Percentiles rank a stretch among this genome's conserved stretches.
phyloP scores from a whole-genome alignment of 257 asterid genomes.

The Solanum sitiens region DNA sequence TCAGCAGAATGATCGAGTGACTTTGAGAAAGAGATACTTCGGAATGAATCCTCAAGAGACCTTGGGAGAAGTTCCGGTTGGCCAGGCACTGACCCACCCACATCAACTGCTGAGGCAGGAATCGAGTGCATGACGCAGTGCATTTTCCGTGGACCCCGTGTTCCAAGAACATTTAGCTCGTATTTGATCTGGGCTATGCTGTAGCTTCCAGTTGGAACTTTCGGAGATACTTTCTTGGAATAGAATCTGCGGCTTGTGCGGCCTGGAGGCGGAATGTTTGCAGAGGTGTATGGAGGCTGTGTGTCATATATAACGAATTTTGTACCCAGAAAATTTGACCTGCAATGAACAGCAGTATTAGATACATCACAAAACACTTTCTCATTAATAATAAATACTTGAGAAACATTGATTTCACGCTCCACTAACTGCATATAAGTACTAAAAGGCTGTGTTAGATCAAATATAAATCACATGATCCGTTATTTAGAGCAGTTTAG shows the following conservation, averaged over 20 bases:
- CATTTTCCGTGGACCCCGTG: conserved; percentile 65
- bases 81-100: conserved; percentile 46
- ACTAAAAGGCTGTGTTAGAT: not conserved
- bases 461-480: not conserved
- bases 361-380: not conserved
- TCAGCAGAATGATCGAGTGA: conserved; percentile 35
- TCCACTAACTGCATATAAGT: not conserved
- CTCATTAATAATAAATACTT: not conserved
- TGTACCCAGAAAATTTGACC: conserved; percentile 86
- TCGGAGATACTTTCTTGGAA: conserved; percentile 73
- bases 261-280: conserved; percentile 51
- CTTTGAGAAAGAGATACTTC: conserved; percentile 45
- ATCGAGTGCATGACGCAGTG: conserved; percentile 49
- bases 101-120: conserved; percentile 45
- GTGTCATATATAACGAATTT: conserved; percentile 85
- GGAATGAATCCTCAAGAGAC: conserved; percentile 50
- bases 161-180: conserved; percentile 63
- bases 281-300: conserved; percentile 49
- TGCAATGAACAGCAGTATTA: conserved; percentile 6
- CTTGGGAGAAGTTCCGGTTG: conserved; percentile 48
- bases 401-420: not conserved
- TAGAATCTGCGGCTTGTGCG: conserved; percentile 68
- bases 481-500: not conserved
- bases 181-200: conserved; percentile 48
- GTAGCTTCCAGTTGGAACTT: conserved; percentile 51